Conservation (phyloP, 805 yeast species). For the Tetrapisispora pingtungensis region DNA sequence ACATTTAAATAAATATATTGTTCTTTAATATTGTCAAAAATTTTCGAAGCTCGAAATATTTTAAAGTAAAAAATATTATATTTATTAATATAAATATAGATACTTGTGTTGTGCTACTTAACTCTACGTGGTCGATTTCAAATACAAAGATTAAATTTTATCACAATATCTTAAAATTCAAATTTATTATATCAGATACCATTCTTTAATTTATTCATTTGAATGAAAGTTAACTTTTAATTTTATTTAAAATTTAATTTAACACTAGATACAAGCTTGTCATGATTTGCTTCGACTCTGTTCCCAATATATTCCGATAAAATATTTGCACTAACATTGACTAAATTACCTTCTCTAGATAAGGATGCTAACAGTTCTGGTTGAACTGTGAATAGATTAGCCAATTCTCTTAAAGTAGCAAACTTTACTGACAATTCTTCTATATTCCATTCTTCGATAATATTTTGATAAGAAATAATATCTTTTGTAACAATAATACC, state of each 20-base stretch:
- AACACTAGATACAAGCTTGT: constrained; percentile 21
- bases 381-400: constrained; percentile 76
- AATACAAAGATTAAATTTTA: too few relatives aligned
- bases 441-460: constrained; percentile 58
- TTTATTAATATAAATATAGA: too few relatives aligned
- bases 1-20: too few relatives aligned
- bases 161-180: too few relatives aligned
- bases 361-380: constrained; percentile 68
- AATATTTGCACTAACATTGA: constrained; percentile 49
- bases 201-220: too few relatives aligned
- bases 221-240: too few relatives aligned
- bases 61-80: too few relatives aligned
- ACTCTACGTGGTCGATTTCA: too few relatives aligned
- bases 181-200: too few relatives aligned
- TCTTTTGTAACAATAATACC: constrained; percentile 78
- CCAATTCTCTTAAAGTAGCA: constrained; percentile 67
- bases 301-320: constrained; percentile 58
- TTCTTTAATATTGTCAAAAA: too few relatives aligned
- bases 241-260: constrained; percentile 16
- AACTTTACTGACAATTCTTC: constrained; percentile 52
- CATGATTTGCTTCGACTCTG: constrained; percentile 56
- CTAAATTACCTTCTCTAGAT: constrained; percentile 71
- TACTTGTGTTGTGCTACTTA: too few relatives aligned
- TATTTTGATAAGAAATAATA: constrained; percentile 62
- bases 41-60: too few relatives aligned